These are phyloP conservation scores for Chenopodium album DNA, from an alignment of 148 eudicot species.

Conservation along the genomic window DNA sequence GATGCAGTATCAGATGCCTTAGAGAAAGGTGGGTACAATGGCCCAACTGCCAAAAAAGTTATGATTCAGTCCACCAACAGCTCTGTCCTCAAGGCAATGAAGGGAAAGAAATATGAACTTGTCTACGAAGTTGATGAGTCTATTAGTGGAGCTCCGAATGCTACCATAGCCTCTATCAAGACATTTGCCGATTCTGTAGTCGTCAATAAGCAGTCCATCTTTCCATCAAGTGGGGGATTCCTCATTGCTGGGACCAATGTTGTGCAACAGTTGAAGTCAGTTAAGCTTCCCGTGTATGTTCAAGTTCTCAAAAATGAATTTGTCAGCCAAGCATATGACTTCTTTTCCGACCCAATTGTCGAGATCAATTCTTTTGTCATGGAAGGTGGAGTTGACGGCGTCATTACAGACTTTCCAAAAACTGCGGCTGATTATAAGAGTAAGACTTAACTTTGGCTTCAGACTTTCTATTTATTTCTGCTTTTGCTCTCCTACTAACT, in stretches of 20 bases:
- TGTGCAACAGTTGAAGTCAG: constrained; percentile 54
- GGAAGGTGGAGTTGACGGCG: constrained; percentile 54
- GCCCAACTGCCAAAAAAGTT: constrained; percentile 46
- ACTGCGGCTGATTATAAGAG: constrained; percentile 73
- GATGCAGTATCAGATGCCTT: constrained; percentile 63
- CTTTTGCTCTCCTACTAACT: too few relatives aligned
- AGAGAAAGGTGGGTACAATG: constrained; percentile 40
- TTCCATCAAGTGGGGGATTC: constrained; percentile 38
- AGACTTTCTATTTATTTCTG: background rate
- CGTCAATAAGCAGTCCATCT: constrained; percentile 56
- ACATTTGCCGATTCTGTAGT: constrained; percentile 66
- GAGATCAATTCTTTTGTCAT: constrained; percentile 55
- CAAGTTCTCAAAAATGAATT: constrained; percentile 63
- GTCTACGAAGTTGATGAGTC: constrained; percentile 62
- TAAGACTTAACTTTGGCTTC: constrained; percentile 36
- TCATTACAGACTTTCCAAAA: constrained; percentile 74
- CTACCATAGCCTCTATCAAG: constrained; percentile 57
- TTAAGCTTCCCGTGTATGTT: constrained; percentile 61
- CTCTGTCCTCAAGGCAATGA: constrained; percentile 59
- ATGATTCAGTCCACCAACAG: constrained; percentile 71
- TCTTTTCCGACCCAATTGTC: constrained; percentile 68
- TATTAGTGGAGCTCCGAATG: constrained; percentile 48
- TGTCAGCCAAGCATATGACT: constrained; percentile 66
- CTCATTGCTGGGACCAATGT: constrained; percentile 42
- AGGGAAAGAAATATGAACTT: constrained; percentile 58